Conservation (phyloP, 768 basidiomycete genomes). For the Kwoniella dendrophila region DNA sequence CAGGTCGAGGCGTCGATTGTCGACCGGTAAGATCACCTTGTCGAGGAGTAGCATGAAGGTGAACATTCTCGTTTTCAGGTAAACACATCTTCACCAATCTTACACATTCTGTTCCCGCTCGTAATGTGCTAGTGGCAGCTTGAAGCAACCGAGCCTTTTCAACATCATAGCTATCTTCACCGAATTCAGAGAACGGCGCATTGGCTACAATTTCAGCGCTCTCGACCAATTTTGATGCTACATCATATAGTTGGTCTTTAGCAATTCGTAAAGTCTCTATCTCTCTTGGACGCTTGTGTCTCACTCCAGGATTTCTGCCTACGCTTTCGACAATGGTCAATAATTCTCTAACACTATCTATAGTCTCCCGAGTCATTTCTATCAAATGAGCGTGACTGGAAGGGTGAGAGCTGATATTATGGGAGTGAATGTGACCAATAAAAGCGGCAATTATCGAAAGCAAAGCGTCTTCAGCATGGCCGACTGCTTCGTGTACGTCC, state of each 20-base stretch:
- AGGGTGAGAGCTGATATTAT: constrained; percentile 85
- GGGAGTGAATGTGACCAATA: constrained; percentile 93
- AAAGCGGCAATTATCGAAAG: constrained; percentile 94
- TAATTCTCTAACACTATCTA: constrained; percentile 88
- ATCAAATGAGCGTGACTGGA: constrained; percentile 91
- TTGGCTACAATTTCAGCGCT: constrained; percentile 77
- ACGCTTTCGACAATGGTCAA: constrained; percentile 85
- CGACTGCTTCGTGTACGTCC: constrained; percentile 57
- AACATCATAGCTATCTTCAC: constrained; percentile 67
- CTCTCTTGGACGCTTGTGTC: constrained; percentile 60
- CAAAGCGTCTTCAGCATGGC: constrained; percentile 83
- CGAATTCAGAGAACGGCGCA: constrained; percentile 58
- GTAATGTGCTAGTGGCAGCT: constrained; percentile 83
- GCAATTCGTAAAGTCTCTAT: constrained; percentile 68
- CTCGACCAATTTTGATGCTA: constrained; percentile 83
- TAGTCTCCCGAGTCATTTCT: constrained; percentile 90
- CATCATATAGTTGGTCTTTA: constrained; percentile 79
- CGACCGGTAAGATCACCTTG: constrained; percentile 65
- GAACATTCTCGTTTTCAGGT: constrained; percentile 59
- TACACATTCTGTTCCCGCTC: constrained; percentile 85
- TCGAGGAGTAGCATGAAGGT: constrained; percentile 20
- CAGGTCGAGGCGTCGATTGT: constrained; percentile 57
- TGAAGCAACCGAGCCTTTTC: constrained; percentile 76
- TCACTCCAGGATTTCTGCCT: constrained; percentile 72
- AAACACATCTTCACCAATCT: constrained; percentile 81